Conservation (phyloP, 2,329 filamentous ascomycete species). For the Fusarium buxicola region DNA sequence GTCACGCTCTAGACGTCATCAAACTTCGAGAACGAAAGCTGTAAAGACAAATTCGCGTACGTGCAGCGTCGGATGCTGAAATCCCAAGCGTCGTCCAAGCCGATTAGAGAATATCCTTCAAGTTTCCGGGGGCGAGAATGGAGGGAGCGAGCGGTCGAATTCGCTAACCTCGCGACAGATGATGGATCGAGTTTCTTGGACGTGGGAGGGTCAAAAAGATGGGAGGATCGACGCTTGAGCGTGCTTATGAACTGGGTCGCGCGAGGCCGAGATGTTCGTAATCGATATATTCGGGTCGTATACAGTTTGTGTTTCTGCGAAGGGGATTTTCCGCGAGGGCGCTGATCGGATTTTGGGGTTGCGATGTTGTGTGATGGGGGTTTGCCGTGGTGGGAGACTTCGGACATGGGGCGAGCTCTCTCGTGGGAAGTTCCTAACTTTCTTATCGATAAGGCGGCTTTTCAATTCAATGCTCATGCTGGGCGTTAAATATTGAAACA, state of each 20-base stretch:
- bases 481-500: too few relatives aligned
- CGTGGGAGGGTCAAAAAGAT: conserved; percentile 34
- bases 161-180: conserved; percentile 21
- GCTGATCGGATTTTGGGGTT: conserved; percentile 27
- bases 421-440: conserved; percentile 39
- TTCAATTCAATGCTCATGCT: too few relatives aligned
- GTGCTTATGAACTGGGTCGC: conserved; percentile 13
- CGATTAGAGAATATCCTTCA: not conserved
- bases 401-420: conserved; percentile 29
- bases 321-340: conserved; percentile 1
- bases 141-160: conserved; percentile 18
- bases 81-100: not conserved
- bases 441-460: conserved; percentile 48
- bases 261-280: conserved; percentile 1
- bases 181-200: conserved; percentile 27
- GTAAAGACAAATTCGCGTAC: conserved; percentile 11
- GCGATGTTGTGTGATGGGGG: conserved; percentile 41
- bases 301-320: conserved; percentile 2
- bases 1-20: conserved; percentile 38
- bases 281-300: conserved; percentile 8
- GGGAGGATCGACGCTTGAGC: conserved; percentile 23
- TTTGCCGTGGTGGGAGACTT: conserved; percentile 40
- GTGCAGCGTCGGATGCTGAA: conserved; percentile 5
- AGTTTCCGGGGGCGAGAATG: not conserved
- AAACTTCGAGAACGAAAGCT: conserved; percentile 23